Percentiles rank a stretch among this genome's conserved stretches.
Conservation (phyloP, 2,329 filamentous ascomycete species). For the Pseudogymnoascus sp. region DNA sequence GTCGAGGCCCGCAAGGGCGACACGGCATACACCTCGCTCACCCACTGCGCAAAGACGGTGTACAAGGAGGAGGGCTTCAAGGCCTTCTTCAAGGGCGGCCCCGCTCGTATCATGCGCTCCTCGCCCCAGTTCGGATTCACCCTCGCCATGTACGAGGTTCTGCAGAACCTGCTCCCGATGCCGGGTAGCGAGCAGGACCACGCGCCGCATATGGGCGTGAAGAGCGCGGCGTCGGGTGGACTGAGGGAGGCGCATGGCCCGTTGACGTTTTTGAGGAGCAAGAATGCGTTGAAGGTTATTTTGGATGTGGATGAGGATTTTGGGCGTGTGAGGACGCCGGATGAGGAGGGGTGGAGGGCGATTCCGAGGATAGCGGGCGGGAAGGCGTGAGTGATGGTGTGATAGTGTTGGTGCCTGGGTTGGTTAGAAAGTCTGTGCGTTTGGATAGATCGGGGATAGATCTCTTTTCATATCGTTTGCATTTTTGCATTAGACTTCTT, state of each 20-base stretch:
- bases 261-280: constrained; percentile 59
- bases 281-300: constrained; percentile 92
- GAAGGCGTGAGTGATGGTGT: neutral
- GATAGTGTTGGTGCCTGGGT: neutral
- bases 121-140: constrained; percentile 98
- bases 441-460: constrained; percentile 5
- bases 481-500: constrained; percentile 3
- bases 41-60: constrained; percentile 78
- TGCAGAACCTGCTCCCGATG: constrained; percentile 74
- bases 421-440: neutral
- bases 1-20: constrained; percentile 97
- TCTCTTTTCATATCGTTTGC: constrained; percentile 6
- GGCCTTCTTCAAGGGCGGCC: constrained; percentile 98
- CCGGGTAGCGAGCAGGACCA: constrained; percentile 55
- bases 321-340: constrained; percentile 42
- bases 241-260: constrained; percentile 26
- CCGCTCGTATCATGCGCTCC: constrained; percentile 87
- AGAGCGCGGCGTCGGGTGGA: constrained; percentile 54
- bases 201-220: constrained; percentile 45
- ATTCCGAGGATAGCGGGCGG: constrained; percentile 26
- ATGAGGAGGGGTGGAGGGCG: constrained; percentile 23
- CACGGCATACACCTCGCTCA: constrained; percentile 74
- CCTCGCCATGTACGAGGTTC: constrained; percentile 85
- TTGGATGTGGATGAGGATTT: constrained; percentile 92
- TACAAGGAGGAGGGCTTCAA: constrained; percentile 85